Conservation (phyloP, 768 basidiomycete genomes). For the Galerina sulciceps region DNA sequence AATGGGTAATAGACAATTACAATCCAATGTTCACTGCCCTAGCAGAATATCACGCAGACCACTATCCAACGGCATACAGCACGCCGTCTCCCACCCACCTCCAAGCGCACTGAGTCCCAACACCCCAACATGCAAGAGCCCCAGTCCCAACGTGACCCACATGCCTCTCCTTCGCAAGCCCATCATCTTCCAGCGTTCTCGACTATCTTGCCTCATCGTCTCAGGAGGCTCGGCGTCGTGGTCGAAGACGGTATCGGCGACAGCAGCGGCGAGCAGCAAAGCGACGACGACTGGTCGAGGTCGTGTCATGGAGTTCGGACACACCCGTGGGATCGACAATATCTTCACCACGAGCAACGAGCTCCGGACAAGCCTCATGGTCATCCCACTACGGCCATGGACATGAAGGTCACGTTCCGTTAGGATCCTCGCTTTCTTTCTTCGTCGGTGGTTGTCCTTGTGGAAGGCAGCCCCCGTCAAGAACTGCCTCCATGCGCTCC, state of each 20-base stretch:
- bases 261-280: slow-evolving; percentile 24
- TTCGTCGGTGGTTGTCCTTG: background rate
- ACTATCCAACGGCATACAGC: background rate
- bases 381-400: background rate
- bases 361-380: slow-evolving; percentile 21
- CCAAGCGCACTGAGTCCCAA: slow-evolving; percentile 7
- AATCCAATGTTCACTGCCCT: background rate
- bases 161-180: background rate
- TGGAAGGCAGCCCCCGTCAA: background rate
- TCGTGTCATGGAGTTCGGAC: slow-evolving; percentile 14
- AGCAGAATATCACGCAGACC: background rate
- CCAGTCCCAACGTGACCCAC: slow-evolving; percentile 23
- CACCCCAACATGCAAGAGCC: slow-evolving; percentile 20
- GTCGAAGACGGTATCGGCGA: slow-evolving; percentile 27
- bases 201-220: background rate
- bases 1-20: too few relatives aligned
- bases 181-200: background rate
- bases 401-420: background rate
- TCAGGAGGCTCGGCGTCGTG: slow-evolving; percentile 15
- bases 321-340: slow-evolving; percentile 22
- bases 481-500: slow-evolving; percentile 8
- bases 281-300: slow-evolving; percentile 19
- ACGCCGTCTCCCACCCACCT: background rate
- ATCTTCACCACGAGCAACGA: slow-evolving; percentile 22
- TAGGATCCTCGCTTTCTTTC: background rate